Evolutionary conservation across 2,329 filamentous ascomycete species (phyloP), one percentile per base, ranked within the genome.

Genomic region (Lasiodiplodia sp.): DNA sequence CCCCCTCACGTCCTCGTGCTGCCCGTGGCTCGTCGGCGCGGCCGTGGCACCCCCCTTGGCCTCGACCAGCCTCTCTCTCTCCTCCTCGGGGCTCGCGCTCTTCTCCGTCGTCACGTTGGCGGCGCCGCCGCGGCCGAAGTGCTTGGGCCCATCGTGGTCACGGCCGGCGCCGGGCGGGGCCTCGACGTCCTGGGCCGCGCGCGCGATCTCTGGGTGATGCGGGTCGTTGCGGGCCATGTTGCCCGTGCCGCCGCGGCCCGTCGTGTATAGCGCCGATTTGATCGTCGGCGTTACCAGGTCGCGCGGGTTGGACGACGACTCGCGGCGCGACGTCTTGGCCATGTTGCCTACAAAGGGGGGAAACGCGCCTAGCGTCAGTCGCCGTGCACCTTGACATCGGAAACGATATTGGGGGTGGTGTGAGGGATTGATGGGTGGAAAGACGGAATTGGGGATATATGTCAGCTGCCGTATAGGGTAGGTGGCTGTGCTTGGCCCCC

Each of bases 151-250:
- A 75, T 88, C 88, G 53, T 83, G 79, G 68, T 88, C 86, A 71
- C 88, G 76, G 69, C 75, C 73, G 2, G 72, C 72, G 6, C 49
- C 31, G 16, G 56, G 56, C 21, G 66, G 57, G 10, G 88, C 87
- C 69, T 90, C 88, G 70, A 97, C 92, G 75, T 97, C 94, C 80
- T 98, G 95, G 52, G 89, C 89, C 67, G 88, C 85, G 71, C 94
- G 91, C 44, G 94, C 93, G 77, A 92, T 77, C 71, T 87, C 85
- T 10, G 88, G 86, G 71, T 82, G 88, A 52, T 85, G 82, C 3
- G 90, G 88, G 74, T 96, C 91, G 71, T 88, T 88, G 77, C 91
- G 90, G 58, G 91, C 89, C 91, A 97, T 97, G 83, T 97, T 97
- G 70, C 94, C 94, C 4, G 88, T 90, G 70, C 94, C 94, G 68